Conservation (phyloP, 805 yeast genomes). For the Candida wancherniae region DNA sequence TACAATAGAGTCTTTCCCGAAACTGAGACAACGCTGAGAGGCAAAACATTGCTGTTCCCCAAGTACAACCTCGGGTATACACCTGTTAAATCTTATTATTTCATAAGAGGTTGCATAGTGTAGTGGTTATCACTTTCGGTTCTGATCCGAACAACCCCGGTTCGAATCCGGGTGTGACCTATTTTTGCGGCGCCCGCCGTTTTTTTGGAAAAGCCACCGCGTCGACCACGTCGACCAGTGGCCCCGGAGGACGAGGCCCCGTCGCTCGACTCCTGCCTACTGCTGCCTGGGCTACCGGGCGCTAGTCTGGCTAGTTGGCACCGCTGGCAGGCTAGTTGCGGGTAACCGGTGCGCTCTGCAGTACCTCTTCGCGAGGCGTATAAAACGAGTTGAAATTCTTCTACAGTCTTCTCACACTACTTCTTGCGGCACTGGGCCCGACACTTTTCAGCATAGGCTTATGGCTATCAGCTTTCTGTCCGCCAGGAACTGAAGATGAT, state of each 20-base stretch:
- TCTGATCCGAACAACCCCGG: constrained; percentile 81
- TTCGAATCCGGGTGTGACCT: constrained; percentile 85
- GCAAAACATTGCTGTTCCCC: too few species aligned
- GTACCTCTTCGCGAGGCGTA: constrained; percentile 11
- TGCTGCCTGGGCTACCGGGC: too few species aligned
- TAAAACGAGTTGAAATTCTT: constrained; percentile 6
- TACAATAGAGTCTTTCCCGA: too few species aligned
- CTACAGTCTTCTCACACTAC: not conserved
- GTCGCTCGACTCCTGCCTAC: too few species aligned
- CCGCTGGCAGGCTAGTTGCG: constrained; percentile 4
- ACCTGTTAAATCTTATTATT: too few species aligned
- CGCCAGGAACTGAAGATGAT: constrained; percentile 30
- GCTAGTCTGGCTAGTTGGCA: too few species aligned
- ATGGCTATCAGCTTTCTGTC: constrained; percentile 14
- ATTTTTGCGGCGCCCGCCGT: constrained; percentile 5
- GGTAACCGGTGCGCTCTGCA: constrained; percentile 11
- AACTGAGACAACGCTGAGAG: too few species aligned
- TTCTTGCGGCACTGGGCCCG: constrained; percentile 4
- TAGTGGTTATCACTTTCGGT: constrained; percentile 80
- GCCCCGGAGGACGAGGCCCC: too few species aligned
- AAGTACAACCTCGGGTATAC: too few species aligned
- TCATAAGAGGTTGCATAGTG: constrained; percentile 60
- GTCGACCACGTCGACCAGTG: too few species aligned
- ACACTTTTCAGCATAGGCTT: constrained; percentile 21
- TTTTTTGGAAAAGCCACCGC: too few species aligned